Percentiles rank a stretch among this genome's conserved stretches.
Conservation (phyloP, 2,329 filamentous ascomycete genomes). For the Allantophomopsis lycopodina region DNA sequence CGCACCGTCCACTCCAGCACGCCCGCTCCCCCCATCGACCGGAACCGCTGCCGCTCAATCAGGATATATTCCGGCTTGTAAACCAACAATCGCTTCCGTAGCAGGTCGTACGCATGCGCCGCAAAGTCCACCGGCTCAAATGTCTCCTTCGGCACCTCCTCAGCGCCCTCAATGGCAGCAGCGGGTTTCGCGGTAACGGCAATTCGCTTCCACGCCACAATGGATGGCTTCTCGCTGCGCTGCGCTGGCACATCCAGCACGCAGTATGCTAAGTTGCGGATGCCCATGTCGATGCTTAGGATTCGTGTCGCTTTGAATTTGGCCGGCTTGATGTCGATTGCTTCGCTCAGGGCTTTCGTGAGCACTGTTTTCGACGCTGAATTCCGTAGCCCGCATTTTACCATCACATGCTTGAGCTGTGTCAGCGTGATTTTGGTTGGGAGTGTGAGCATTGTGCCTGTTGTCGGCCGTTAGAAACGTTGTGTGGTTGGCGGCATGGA, state of each 20-base stretch:
- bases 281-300: conserved; percentile 74
- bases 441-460: too few species aligned
- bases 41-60: conserved; percentile 49
- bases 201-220: conserved; percentile 17
- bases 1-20: conserved; percentile 74
- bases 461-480: too few species aligned
- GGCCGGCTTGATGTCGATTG: too few species aligned
- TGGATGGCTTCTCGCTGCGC: conserved; percentile 12
- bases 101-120: conserved; percentile 36
- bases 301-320: conserved; percentile 28
- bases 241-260: conserved; percentile 28
- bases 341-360: too few species aligned
- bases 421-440: too few species aligned
- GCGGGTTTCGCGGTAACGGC: conserved; percentile 4
- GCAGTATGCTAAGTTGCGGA: conserved; percentile 68
- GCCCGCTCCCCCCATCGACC: conserved; percentile 46
- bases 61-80: conserved; percentile 54
- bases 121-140: conserved; percentile 41
- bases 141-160: conserved; percentile 20
- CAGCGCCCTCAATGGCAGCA: background rate
- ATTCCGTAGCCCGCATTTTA: too few species aligned
- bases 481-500: too few species aligned
- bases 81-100: conserved; percentile 27
- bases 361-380: too few species aligned
- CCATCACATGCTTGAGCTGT: too few species aligned